Base-by-base conservation (phyloP, 495 filamentous ascomycete genomes). In the Saxispiralis lemnorum region DNA sequence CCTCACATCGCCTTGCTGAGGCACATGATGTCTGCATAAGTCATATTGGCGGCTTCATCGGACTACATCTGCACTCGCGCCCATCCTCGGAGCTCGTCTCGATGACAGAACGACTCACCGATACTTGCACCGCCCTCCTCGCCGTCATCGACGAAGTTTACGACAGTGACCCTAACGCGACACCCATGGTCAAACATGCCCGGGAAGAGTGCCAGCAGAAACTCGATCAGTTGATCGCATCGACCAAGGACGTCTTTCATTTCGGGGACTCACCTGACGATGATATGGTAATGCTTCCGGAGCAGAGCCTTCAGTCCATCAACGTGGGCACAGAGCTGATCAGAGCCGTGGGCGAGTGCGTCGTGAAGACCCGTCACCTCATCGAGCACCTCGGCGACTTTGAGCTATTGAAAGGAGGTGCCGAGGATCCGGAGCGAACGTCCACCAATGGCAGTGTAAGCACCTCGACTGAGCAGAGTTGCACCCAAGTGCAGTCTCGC, bases 311-410 rank as follows among this genome's bases (percentile, higher is more conserved):
- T 49, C 72, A 76, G 13, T 67, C 95, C 43, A 71, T 89, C 28
- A 68, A 69, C 20, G 81, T 85, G 14, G 88, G 89, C 31, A 95
- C 85, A 6, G 76, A 76, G 36, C 96, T 89, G 61, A 87, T 96
- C 31, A 76, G 83, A 44, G 77, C 81, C 28, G 84, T 85, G 40
- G 87, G 87, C 13, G 87, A 93, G 51, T 95, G 89, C 57, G 76
- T 92, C 16, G 76, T 78, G 5, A 86, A 85, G 59, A 78, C 86
- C 18, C 83, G 80, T 52, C 66, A 73, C 60, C 78, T 94, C 31
- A 78, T 99, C 45, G 85, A 93, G 61, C 69, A 79, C 38, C 84
- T 89, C 48, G 92, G 89, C 17, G 89, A 99, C 59, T 93, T 99
- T 54, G 86, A 94, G 56, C 72, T 93, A 43, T 78, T 83, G 1